Evolutionary conservation across 2,329 filamentous ascomycete species (phyloP).

Genomic region (Rhynchosporium graminicola): DNA sequence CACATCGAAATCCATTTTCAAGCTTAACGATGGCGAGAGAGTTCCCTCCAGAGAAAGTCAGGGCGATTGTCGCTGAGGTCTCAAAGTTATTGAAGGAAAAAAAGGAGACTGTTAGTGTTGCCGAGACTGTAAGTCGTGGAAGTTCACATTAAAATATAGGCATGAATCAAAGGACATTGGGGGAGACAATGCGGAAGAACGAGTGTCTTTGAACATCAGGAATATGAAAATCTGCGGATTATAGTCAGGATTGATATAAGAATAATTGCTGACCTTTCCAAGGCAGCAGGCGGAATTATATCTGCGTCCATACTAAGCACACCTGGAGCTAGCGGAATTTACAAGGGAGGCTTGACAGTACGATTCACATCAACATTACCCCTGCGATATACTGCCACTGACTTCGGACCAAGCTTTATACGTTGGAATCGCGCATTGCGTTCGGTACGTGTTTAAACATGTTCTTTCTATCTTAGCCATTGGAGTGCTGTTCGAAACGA

Average conservation of each 20-base stretch:
- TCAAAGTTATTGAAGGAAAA: conserved; percentile 54
- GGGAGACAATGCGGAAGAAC: not conserved
- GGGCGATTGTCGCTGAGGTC: conserved; percentile 46
- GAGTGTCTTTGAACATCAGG: not conserved
- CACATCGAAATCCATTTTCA: not conserved
- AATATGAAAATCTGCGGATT: no score
- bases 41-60: conserved; percentile 38
- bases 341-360: conserved; percentile 61
- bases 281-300: conserved; percentile 64
- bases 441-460: conserved; percentile 32
- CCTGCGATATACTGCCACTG: not conserved
- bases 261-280: not conserved
- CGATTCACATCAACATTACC: not conserved
- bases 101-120: conserved; percentile 59
- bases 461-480: not conserved
- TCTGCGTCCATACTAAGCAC: conserved; percentile 58
- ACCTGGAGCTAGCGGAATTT: conserved; percentile 59
- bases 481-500: not conserved
- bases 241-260: not conserved
- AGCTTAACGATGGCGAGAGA: conserved; percentile 12
- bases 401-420: conserved; percentile 34
- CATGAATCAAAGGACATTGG: not conserved
- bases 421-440: conserved; percentile 37
- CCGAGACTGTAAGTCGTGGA: conserved; percentile 53
- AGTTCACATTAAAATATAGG: no score